These are phyloP conservation scores for Fusarium sp. DNA, from an alignment of 2,329 filamentous ascomycete genomes.

Conservation along the genomic window DNA sequence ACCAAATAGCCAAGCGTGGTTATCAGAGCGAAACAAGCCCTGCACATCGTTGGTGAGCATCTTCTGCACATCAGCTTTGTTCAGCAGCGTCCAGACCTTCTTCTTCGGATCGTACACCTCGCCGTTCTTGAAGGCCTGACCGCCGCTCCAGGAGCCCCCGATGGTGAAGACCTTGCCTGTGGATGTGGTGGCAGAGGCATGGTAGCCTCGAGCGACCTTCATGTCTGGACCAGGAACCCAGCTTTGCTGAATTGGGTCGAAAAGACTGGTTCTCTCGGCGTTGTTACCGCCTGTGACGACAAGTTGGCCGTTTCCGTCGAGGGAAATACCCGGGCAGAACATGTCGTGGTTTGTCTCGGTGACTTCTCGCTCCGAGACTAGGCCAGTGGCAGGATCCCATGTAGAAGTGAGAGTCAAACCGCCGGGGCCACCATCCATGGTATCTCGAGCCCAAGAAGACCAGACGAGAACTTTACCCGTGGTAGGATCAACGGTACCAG, in stretches of 20 bases:
- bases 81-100: slow-evolving; percentile 23
- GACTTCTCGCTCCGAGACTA: slow-evolving; percentile 36
- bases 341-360: slow-evolving; percentile 65
- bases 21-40: slow-evolving; percentile 59
- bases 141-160: slow-evolving; percentile 34
- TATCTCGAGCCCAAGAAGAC: slow-evolving; percentile 30
- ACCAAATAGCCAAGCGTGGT: slow-evolving; percentile 50
- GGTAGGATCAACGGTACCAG: slow-evolving; percentile 25
- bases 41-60: slow-evolving; percentile 65
- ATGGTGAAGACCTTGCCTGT: slow-evolving; percentile 34
- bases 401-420: slow-evolving; percentile 21
- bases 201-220: slow-evolving; percentile 31
- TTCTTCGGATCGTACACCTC: slow-evolving; percentile 28
- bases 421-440: slow-evolving; percentile 19
- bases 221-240: slow-evolving; percentile 23
- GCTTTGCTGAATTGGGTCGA: slow-evolving; percentile 47
- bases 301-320: slow-evolving; percentile 62
- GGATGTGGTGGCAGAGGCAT: slow-evolving; percentile 33
- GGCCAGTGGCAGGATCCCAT: slow-evolving; percentile 30
- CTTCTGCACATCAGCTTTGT: slow-evolving; percentile 57
- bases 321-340: slow-evolving; percentile 69
- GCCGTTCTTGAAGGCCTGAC: slow-evolving; percentile 21
- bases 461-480: slow-evolving; percentile 28
- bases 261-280: slow-evolving; percentile 64
- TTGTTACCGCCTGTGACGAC: slow-evolving; percentile 68